Evolutionary conservation across 2,329 filamentous ascomycete genomes (phyloP).

Genomic region (Xylariaceae sp.): DNA sequence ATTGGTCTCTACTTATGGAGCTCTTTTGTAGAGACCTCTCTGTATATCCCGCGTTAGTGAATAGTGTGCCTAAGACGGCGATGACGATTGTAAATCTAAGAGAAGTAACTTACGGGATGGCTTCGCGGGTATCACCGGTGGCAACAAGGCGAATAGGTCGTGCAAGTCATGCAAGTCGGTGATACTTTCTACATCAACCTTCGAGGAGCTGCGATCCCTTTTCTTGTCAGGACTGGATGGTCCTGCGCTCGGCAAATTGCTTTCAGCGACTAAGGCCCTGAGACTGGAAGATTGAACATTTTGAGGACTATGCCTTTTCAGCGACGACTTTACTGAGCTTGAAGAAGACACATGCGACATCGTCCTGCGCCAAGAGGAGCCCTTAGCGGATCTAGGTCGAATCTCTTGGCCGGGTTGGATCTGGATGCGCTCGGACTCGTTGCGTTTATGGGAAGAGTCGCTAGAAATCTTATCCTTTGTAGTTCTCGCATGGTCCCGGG

Average conservation of each 20-base stretch:
- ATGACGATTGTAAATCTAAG: background rate
- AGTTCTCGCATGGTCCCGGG: background rate
- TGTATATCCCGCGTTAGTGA: slow-evolving; percentile 21
- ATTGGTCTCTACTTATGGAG: slow-evolving; percentile 14
- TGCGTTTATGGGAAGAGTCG: slow-evolving; percentile 8
- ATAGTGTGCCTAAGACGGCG: background rate
- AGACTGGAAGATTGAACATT: slow-evolving; percentile 15
- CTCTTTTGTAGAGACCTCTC: slow-evolving; percentile 17
- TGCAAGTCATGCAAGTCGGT: slow-evolving; percentile 27
- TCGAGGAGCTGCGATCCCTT: slow-evolving; percentile 20
- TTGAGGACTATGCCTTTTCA: slow-evolving; percentile 28
- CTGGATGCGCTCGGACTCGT: slow-evolving; percentile 19
- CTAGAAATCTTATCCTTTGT: slow-evolving; percentile 9
- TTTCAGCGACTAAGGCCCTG: slow-evolving; percentile 16
- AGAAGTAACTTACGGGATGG: slow-evolving; percentile 29
- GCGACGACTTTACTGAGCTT: slow-evolving; percentile 15
- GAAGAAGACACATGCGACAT: slow-evolving; percentile 21
- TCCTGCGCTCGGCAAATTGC: slow-evolving; percentile 15
- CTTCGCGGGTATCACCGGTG: slow-evolving; percentile 18
- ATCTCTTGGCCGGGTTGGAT: slow-evolving; percentile 7
- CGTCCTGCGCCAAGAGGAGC: slow-evolving; percentile 22
- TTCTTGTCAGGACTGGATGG: slow-evolving; percentile 11
- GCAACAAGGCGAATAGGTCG: slow-evolving; percentile 22
- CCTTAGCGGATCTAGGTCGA: slow-evolving; percentile 13
- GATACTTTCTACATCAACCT: slow-evolving; percentile 23